These are phyloP conservation scores for Pilatotrama ljubarskyi DNA, from an alignment of 768 basidiomycete species.

Conservation along the genomic window DNA sequence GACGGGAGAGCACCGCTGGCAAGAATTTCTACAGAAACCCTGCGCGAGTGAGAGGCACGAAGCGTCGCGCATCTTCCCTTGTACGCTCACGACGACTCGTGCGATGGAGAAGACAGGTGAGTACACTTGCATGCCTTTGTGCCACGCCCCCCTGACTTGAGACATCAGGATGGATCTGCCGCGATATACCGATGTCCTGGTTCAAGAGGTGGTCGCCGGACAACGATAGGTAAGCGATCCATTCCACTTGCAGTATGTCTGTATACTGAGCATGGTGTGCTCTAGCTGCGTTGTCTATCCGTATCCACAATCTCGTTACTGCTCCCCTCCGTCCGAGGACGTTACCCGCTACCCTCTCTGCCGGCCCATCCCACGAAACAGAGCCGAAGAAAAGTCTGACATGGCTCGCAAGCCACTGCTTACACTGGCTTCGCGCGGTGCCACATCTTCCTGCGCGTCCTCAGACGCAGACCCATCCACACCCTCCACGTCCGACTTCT, in stretches of 20 bases:
- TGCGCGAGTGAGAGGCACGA: conserved; percentile 30
- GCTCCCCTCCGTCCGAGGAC: conserved; percentile 42
- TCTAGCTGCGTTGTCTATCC: conserved; percentile 35
- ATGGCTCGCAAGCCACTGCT: no score
- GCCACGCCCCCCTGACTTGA: neutral
- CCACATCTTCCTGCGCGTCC: neutral
- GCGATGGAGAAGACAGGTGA: conserved; percentile 46
- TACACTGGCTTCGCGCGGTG: neutral
- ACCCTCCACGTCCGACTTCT: neutral
- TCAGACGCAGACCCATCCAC: neutral
- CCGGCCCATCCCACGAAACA: conserved; percentile 39
- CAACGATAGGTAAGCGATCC: neutral
- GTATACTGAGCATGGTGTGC: neutral
- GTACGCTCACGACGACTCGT: conserved; percentile 36
- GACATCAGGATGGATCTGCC: conserved; percentile 45
- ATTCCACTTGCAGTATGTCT: neutral
- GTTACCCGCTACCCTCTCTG: conserved; percentile 40
- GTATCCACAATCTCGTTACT: conserved; percentile 42
- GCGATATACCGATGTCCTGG: conserved; percentile 42
- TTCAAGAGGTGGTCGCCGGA: conserved; percentile 31
- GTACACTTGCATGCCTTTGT: conserved; percentile 10
- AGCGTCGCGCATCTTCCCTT: conserved; percentile 41
- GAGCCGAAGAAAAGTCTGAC: neutral
- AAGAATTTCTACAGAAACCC: conserved; percentile 38
- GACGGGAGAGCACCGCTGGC: conserved; percentile 48